Percentiles rank a stretch among this genome's conserved stretches.
Evolutionary conservation across 495 filamentous ascomycete species (phyloP).

Genomic region (Parmelia sp.): DNA sequence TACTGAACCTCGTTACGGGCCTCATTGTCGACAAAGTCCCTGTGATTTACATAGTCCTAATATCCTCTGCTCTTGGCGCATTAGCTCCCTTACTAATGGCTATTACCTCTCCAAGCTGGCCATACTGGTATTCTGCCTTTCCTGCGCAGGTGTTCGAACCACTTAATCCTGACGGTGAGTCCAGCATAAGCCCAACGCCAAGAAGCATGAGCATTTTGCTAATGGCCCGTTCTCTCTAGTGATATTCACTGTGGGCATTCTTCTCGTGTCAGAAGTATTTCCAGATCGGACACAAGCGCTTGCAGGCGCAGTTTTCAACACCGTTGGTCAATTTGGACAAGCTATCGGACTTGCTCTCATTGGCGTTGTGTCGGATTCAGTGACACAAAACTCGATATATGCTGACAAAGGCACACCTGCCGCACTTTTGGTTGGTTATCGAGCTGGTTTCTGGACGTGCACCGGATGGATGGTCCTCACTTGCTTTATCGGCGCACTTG

Average conservation of each 20-base stretch:
- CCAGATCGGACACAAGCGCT: constrained; percentile 52
- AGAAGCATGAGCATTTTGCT: not conserved
- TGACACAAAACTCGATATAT: constrained; percentile 37
- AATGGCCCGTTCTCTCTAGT: constrained; percentile 16
- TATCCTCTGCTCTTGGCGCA: constrained; percentile 40
- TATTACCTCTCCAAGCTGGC: constrained; percentile 36
- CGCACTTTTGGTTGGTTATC: constrained; percentile 49
- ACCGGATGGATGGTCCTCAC: constrained; percentile 41
- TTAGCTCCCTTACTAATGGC: constrained; percentile 51
- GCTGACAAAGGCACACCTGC: constrained; percentile 26
- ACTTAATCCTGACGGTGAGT: constrained; percentile 45
- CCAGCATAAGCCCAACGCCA: no score
- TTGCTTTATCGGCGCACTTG: constrained; percentile 35
- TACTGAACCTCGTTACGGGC: constrained; percentile 50
- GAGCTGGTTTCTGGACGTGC: no score
- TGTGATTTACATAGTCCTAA: constrained; percentile 42
- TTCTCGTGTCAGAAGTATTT: constrained; percentile 55
- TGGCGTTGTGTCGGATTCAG: constrained; percentile 47
- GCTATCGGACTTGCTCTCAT: constrained; percentile 52
- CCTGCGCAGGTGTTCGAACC: constrained; percentile 45
- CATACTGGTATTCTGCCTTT: constrained; percentile 55
- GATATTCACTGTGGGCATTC: constrained; percentile 51
- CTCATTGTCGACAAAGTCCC: constrained; percentile 48
- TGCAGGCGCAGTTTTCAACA: constrained; percentile 61
- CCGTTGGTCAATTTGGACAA: constrained; percentile 54